Evolutionary conservation across 805 yeast genomes (phyloP), one percentile per base, ranked within the genome.

Genomic region (Candida broadrunensis): DNA sequence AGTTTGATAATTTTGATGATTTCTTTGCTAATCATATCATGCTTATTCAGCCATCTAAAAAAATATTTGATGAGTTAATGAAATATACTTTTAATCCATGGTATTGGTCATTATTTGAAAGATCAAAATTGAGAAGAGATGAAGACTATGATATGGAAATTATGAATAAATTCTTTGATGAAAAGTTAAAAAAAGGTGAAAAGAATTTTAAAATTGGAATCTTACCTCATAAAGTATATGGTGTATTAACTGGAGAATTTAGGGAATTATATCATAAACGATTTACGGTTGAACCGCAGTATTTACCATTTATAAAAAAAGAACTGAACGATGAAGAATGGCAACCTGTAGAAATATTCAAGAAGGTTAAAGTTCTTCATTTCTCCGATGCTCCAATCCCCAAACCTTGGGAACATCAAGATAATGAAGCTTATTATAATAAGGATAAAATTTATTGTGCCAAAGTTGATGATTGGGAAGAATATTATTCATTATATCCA

Each of bases 321-420:
- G 25, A 38, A 20, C 18, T 29, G 18, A n/a, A 17, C 5, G 39
- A 47, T 37, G 45, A 42, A 2, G 60, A 54, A 35, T 72, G 79
- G 78, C 45, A 60, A 21, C 51, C 72, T 2, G 23, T 34, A 5
- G 29, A 51, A 17, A 50, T 58, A 12, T 44, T 61, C 6, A 45
- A 51, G 5, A 55, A 63, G 9, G 56, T 73, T 4, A 74, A 72
- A 50, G 63, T 78, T 39, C 55, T 81, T 21, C 89, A 83, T 54
- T 83, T 77, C 55, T 77, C 84, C 3, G 89, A 83, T 52, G 70
- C 73, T 26, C 88, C 88, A 5, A 57, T 81, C 5, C 78, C 81
- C 0, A 82, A 83, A 51, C 88, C 88, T 4, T 82, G 88, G 88
- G 53, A 52, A 31, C 30, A 45, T 3, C 57, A 59, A 35, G 48